A percentile compares a stretch with the other conserved stretches of the same genome.
Evolutionary conservation across 176 grass and related monocot species (phyloP).

Genomic region (Bothriochloa decipiens): DNA sequence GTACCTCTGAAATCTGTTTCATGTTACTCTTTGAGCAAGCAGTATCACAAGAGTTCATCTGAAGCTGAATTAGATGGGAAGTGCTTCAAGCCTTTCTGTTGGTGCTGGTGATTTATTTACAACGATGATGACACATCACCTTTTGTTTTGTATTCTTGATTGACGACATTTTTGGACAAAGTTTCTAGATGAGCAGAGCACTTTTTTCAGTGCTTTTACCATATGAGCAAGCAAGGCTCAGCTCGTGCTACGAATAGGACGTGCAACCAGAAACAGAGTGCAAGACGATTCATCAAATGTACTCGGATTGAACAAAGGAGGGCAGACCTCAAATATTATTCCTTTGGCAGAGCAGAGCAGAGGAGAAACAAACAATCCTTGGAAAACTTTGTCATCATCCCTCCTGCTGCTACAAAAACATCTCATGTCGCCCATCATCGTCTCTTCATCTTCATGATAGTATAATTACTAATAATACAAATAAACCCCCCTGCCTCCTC

Average conservation of each 20-base stretch:
- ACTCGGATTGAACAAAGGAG: too few relatives aligned
- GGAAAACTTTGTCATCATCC: conserved; percentile 39
- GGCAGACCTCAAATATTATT: neutral
- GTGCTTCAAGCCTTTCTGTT: too few relatives aligned
- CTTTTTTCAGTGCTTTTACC: too few relatives aligned
- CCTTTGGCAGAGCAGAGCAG: neutral
- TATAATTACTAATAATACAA: neutral
- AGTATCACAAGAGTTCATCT: neutral
- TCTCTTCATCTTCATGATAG: neutral
- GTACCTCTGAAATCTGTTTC: neutral
- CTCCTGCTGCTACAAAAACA: neutral
- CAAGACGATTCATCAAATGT: neutral
- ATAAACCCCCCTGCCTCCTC: neutral
- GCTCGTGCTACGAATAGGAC: too few relatives aligned
- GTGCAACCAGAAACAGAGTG: too few relatives aligned
- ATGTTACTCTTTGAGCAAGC: neutral
- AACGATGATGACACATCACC: too few relatives aligned
- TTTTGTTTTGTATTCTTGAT: too few relatives aligned
- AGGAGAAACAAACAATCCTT: conserved; percentile 22
- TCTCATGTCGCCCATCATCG: neutral
- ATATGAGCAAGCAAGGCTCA: too few relatives aligned
- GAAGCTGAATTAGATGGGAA: neutral
- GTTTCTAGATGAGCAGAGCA: too few relatives aligned
- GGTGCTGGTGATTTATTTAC: too few relatives aligned
- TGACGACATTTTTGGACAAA: neutral